Evolutionary conservation across 1,139 yeast genomes (phyloP).

Genomic region (Debaryomyces fabryi): DNA sequence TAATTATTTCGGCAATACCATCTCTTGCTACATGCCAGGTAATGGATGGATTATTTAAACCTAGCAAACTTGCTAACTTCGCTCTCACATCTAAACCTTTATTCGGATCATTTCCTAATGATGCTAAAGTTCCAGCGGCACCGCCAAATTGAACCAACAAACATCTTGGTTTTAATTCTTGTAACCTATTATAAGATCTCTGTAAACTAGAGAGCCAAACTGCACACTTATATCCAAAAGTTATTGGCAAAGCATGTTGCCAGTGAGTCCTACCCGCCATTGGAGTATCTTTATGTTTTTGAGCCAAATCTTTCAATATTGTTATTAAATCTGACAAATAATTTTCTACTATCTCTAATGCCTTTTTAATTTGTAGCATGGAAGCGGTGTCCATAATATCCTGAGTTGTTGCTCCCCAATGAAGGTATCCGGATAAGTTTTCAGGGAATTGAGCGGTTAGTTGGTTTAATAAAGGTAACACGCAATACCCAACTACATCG

Average conservation of each 20-base stretch:
- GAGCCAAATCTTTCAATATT: neutral
- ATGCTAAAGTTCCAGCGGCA: neutral
- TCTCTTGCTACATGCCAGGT: neutral
- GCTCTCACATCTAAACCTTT: neutral
- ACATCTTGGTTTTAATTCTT: neutral
- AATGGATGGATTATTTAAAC: neutral
- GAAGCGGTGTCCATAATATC: slow-evolving; percentile 1
- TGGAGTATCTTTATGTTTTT: neutral
- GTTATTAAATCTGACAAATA: neutral
- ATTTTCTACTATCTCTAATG: neutral
- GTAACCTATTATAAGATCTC: neutral
- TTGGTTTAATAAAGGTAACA: slow-evolving; percentile 1
- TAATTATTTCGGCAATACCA: neutral
- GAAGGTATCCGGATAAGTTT: neutral
- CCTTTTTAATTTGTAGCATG: slow-evolving; percentile 1
- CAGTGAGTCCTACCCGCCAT: slow-evolving; percentile 3
- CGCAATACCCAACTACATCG: neutral
- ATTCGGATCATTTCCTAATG: neutral
- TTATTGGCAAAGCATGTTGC: slow-evolving; percentile 1
- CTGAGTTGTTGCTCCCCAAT: slow-evolving; percentile 5
- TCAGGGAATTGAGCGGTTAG: neutral
- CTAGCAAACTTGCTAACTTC: neutral
- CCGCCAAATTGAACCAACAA: slow-evolving; percentile 1
- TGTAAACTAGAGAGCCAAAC: neutral
- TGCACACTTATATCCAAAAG: neutral